Evolutionary conservation across 148 eudicot genomes (phyloP), one percentile per base, ranked within the genome.

Genomic region (Vaccinium darrowii): DNA sequence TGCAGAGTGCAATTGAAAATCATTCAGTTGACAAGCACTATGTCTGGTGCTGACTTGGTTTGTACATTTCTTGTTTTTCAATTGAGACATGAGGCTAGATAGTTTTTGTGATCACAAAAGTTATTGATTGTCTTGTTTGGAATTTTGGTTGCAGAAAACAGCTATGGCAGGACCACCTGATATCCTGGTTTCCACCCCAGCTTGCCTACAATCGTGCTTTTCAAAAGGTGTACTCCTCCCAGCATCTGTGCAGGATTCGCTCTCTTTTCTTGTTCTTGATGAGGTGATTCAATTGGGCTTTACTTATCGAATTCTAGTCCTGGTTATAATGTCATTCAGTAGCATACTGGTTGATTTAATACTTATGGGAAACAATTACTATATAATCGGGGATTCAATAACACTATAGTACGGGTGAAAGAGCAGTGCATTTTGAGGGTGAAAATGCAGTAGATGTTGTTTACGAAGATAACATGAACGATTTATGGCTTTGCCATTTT

Each of bases 151-250:
- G 16, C 30, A 76, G 79, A 76, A 39, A 76, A 76, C 79, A n/a
- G 57, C 80, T 50, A n/a, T 76, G 80, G 80, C 57, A n/a, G 99
- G 98, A 58, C 93, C 91, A 13, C 98, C 99, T 36, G 96, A 95
- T 86, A 88, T 97, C 81, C 73, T 97, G 50, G 94, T 97, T 79
- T 94, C 98, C 14, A 95, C 98, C 1, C 99, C 98, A 3, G 97
- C 95, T 87, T 92, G 97, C 88, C 81, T 95, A 77, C 91, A 93
- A 56, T 90, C 90, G 21, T 95, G 94, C 88, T 89, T 97, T 87
- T 89, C 91, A 3, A 73, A 88, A 16, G 92, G 92, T 36, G 65
- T 88, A 57, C 92, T 97, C 75, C 92, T 88, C 63, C 89, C 96
- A 13, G 87, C 90, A 83, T 92, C 92, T 43, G 88, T 97, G 57